phyloP scores from a whole-genome alignment of 495 filamentous ascomycete genomes.

The Penicillium crystallinum region DNA sequence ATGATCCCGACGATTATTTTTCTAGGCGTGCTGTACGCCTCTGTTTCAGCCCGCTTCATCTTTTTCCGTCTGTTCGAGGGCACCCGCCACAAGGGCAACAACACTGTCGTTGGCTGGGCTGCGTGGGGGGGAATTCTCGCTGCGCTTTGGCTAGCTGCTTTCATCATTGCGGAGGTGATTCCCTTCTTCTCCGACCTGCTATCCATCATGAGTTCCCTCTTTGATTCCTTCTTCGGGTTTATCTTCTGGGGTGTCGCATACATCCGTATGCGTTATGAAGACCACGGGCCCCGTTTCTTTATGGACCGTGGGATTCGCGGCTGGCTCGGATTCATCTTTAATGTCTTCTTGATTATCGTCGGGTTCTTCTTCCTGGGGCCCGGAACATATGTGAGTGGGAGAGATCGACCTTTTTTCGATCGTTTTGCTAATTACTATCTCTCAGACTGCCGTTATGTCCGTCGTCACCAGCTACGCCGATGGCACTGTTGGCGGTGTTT shows the following conservation, averaged over 20 bases:
- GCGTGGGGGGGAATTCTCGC: constrained; percentile 72
- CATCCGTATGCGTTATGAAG: constrained; percentile 69
- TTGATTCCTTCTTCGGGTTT: constrained; percentile 90
- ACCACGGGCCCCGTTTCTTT: constrained; percentile 58
- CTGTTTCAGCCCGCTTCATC: constrained; percentile 79
- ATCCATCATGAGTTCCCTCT: constrained; percentile 81
- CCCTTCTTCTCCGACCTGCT: constrained; percentile 84
- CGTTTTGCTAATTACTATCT: constrained; percentile 5
- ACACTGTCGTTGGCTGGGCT: constrained; percentile 78
- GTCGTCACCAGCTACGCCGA: constrained; percentile 57
- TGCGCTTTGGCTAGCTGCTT: constrained; percentile 67
- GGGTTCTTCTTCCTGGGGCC: constrained; percentile 70
- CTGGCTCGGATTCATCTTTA: constrained; percentile 56
- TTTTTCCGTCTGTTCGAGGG: constrained; percentile 80
- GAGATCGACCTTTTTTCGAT: neutral
- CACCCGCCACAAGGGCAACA: constrained; percentile 66
- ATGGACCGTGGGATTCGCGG: constrained; percentile 56
- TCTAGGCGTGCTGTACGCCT: constrained; percentile 81
- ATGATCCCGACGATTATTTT: constrained; percentile 93
- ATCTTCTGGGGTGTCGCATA: constrained; percentile 93
- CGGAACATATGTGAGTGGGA: constrained; percentile 71
- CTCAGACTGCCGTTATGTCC: constrained; percentile 53
- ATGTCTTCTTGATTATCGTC: constrained; percentile 62
- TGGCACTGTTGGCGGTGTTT: constrained; percentile 52
- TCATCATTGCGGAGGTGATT: constrained; percentile 83